phyloP scores from a whole-genome alignment of 1,284 basidiomycete genomes.

The Malassezia nana region DNA sequence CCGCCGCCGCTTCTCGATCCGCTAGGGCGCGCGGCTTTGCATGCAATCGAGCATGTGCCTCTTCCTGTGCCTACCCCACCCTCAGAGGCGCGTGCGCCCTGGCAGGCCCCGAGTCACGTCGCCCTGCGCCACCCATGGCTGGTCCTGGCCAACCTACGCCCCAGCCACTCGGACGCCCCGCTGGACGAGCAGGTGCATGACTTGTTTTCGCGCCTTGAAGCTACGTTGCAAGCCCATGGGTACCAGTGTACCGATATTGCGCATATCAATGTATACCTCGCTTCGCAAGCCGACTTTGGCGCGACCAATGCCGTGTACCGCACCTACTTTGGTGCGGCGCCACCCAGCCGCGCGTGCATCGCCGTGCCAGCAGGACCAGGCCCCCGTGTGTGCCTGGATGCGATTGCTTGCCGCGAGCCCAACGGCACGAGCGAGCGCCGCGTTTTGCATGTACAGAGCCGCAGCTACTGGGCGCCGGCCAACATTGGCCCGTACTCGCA shows the following conservation, averaged over 20 bases:
- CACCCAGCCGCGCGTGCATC: slow-evolving; percentile 84
- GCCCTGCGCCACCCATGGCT: slow-evolving; percentile 1
- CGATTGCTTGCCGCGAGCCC: slow-evolving; percentile 6
- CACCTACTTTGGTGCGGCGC: slow-evolving; percentile 74
- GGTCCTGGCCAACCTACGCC: slow-evolving; percentile 1
- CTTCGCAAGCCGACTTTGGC: slow-evolving; percentile 44
- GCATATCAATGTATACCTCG: slow-evolving; percentile 74
- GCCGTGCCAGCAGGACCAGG: slow-evolving; percentile 52
- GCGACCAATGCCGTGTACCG: slow-evolving; percentile 56
- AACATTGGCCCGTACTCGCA: slow-evolving; percentile 99
- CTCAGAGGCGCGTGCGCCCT: too few species aligned
- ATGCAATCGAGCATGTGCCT: neutral
- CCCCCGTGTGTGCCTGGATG: slow-evolving; percentile 2
- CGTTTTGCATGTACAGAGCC: slow-evolving; percentile 79
- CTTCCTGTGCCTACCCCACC: neutral
- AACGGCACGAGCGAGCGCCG: slow-evolving; percentile 39
- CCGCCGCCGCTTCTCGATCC: slow-evolving; percentile 23
- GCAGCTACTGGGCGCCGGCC: slow-evolving; percentile 97
- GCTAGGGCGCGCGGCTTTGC: neutral
- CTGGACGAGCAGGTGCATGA: slow-evolving; percentile 2
- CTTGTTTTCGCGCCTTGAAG: slow-evolving; percentile 6
- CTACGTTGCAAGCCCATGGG: neutral
- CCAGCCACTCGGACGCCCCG: neutral
- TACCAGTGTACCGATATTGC: slow-evolving; percentile 54
- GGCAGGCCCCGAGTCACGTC: neutral